Conservation (phyloP, 2,329 filamentous ascomycete species). For the Verticillium nonalfalfae region DNA sequence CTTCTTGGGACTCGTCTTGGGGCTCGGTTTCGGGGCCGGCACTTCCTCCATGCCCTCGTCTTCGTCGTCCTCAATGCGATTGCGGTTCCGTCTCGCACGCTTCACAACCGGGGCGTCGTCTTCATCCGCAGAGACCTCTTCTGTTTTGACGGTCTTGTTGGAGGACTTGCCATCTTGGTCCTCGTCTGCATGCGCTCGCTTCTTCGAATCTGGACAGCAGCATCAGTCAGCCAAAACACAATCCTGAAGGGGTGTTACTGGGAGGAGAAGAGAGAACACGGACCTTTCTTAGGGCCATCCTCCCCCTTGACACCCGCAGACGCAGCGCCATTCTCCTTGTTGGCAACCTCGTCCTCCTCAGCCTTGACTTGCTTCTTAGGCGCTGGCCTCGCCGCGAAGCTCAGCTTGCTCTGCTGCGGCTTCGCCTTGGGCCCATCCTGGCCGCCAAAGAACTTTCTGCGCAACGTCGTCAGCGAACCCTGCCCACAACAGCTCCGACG, state of each 20-base stretch:
- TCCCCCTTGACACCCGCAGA: slow-evolving; percentile 27
- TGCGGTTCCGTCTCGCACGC: slow-evolving; percentile 39
- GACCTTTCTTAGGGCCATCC: slow-evolving; percentile 30
- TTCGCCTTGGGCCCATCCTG: slow-evolving; percentile 48
- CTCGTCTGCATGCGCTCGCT: slow-evolving; percentile 28
- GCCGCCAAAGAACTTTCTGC: slow-evolving; percentile 78
- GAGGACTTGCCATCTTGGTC: slow-evolving; percentile 16
- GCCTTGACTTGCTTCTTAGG: slow-evolving; percentile 19
- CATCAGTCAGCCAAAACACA: neutral
- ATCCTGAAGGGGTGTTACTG: neutral
- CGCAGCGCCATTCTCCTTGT: slow-evolving; percentile 25
- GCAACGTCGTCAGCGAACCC: neutral
- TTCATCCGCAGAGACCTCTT: slow-evolving; percentile 42
- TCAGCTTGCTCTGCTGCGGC: slow-evolving; percentile 70
- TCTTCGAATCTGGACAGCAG: slow-evolving; percentile 32
- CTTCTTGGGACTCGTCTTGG: slow-evolving; percentile 18
- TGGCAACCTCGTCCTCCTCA: slow-evolving; percentile 19
- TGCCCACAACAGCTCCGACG: neutral
- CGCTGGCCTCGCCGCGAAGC: slow-evolving; percentile 58
- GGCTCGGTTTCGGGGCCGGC: slow-evolving; percentile 13
- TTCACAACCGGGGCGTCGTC: slow-evolving; percentile 58
- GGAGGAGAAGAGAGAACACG: slow-evolving; percentile 1
- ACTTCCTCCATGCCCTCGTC: slow-evolving; percentile 34
- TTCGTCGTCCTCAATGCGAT: slow-evolving; percentile 46
- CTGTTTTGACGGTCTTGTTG: slow-evolving; percentile 20